Evolutionary conservation across 176 grass and related monocot species (phyloP).

Genomic region (Cenchrus americanus): DNA sequence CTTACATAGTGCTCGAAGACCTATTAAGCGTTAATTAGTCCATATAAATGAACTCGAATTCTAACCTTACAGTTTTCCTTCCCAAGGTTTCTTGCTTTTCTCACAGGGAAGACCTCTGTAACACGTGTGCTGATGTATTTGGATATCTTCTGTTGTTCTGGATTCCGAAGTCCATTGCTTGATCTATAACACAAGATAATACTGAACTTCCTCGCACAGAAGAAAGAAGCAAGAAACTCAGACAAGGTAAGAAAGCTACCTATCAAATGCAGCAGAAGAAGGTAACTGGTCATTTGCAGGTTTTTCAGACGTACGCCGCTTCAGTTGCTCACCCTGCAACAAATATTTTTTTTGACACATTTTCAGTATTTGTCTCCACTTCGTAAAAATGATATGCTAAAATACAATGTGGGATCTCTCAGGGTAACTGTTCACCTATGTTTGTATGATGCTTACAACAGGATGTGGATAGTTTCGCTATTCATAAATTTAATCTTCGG

Average conservation of each 20-base stretch:
- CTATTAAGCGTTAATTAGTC: background rate
- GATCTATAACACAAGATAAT: constrained; percentile 32
- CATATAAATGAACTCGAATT: background rate
- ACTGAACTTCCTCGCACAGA: background rate
- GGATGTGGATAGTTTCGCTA: background rate
- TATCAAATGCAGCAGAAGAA: constrained; percentile 49
- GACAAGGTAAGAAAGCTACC: constrained; percentile 34
- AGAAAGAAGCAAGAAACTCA: background rate
- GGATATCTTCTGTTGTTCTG: constrained; percentile 61
- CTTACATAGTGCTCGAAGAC: background rate
- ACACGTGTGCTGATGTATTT: constrained; percentile 78
- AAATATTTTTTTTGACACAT: constrained; percentile 10
- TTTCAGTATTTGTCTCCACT: background rate
- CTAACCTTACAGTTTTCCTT: constrained; percentile 75
- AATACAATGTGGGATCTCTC: background rate
- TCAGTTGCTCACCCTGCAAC: constrained; percentile 83
- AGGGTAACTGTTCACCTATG: background rate
- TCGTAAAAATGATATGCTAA: background rate
- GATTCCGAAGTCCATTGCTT: constrained; percentile 44
- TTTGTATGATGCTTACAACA: background rate
- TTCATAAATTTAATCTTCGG: background rate
- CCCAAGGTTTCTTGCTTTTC: constrained; percentile 64
- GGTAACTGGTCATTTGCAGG: constrained; percentile 36
- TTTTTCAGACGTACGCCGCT: constrained; percentile 51
- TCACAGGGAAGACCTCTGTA: constrained; percentile 76